Conservation (phyloP, 257 asterid species). For the Nicotiana attenuata region DNA sequence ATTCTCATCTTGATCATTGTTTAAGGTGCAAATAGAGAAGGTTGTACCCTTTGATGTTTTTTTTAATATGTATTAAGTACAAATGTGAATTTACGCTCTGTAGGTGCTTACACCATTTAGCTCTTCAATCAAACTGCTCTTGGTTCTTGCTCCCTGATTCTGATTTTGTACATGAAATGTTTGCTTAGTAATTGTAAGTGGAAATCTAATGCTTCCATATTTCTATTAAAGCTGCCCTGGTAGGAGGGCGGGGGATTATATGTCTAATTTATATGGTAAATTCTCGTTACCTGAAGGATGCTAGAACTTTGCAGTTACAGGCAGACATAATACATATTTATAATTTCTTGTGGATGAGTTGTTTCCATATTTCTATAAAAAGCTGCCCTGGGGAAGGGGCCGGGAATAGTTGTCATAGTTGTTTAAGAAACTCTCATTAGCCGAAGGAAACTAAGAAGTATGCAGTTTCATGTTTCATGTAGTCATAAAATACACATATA, state of each 20-base stretch:
- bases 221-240: neutral
- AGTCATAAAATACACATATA: neutral
- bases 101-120: neutral
- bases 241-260: neutral
- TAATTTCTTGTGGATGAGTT: too few relatives aligned
- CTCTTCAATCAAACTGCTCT: neutral
- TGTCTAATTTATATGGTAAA: neutral
- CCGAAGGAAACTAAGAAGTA: neutral
- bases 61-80: neutral
- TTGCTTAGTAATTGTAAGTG: neutral
- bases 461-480: neutral
- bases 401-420: too few relatives aligned
- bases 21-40: neutral
- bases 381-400: too few relatives aligned
- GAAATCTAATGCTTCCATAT: neutral
- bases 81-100: neutral
- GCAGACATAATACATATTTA: neutral
- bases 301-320: neutral
- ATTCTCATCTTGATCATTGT: neutral
- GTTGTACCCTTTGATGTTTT: neutral
- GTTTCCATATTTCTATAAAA: too few relatives aligned
- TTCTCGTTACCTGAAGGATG: neutral
- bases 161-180: neutral
- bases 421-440: neutral
- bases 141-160: neutral